phyloP scores from a whole-genome alignment of 768 basidiomycete genomes.

The Termitomyces sp. region DNA sequence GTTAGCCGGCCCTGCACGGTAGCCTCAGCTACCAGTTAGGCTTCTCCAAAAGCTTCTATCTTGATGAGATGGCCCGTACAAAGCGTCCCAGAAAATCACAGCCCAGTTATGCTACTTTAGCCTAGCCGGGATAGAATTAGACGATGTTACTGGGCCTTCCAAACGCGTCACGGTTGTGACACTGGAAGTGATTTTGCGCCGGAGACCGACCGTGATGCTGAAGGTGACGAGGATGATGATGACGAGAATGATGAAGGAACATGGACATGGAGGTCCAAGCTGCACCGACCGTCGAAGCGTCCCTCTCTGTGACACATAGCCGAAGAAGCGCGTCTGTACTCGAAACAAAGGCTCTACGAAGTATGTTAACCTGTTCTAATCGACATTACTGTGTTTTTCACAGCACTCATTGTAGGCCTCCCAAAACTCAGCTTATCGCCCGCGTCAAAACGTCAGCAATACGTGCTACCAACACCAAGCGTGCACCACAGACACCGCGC shows the following conservation, averaged over 20 bases:
- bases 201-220: conserved; percentile 12
- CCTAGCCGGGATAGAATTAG: conserved; percentile 29
- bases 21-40: no score
- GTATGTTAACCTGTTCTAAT: conserved; percentile 15
- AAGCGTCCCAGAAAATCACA: conserved; percentile 50
- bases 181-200: conserved; percentile 55
- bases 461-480: conserved; percentile 57
- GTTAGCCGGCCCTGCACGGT: no score
- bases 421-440: conserved; percentile 25
- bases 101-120: conserved; percentile 42
- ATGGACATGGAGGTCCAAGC: conserved; percentile 23
- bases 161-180: conserved; percentile 26
- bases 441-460: conserved; percentile 43
- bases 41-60: no score
- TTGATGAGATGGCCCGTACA: conserved; percentile 56
- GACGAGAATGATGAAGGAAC: conserved; percentile 17
- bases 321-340: conserved; percentile 15
- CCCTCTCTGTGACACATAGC: conserved; percentile 8
- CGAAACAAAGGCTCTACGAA: conserved; percentile 20
- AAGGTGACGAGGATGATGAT: conserved; percentile 18
- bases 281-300: conserved; percentile 13
- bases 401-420: background rate
- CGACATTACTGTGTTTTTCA: background rate
- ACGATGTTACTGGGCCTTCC: conserved; percentile 36
- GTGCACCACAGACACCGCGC: conserved; percentile 72